Base-by-base conservation (phyloP, 352 stramenopile genomes). In the Pythium rishiriense region DNA sequence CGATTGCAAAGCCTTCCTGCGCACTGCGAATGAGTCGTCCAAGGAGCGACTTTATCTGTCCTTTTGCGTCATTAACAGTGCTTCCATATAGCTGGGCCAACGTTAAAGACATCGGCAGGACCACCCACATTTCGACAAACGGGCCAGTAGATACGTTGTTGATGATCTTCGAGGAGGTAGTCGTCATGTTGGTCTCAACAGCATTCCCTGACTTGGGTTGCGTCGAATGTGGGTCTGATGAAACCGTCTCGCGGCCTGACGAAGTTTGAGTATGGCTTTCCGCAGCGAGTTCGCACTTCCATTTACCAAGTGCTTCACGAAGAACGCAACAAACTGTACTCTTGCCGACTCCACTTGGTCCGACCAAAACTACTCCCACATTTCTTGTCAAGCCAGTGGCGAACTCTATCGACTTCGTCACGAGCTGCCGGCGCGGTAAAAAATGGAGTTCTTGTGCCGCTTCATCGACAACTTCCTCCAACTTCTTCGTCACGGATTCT, bases 31-130 rank as follows among this genome's bases (percentile, higher is more conserved):
- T 51, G 1, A 71, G 48, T 21, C 68, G 62, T 24, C 62, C 68
- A 1, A 74, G 21, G 0, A 74, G 24, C 24, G 68, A 74, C 39
- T 67, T 68, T 14, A 71, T 31, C 7, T 63, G 62, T 2, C 68
- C 68, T 62, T 74, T 74, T 1, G 33, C 11, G 28, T 71, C 68
- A 39, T 11, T 60, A 8, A 4, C 25, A 19, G 57, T 71, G 43
- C 57, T 71, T 28, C 68, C 68, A 39, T 60, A 54, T 2, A 74
- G 35, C 28, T 74, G 68, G 3, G 39, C 28, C 17, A 68, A 15
- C 26, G 62, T 68, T 17, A 74, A 31, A 11, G 68, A 49, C 52
- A 64, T 67, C 1, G 66, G 66, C 12, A 73, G 55, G 8, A 73
- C 39, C 17, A 66, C 43, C 12, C 43, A 58, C 6, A 69, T 31